These are phyloP conservation scores for Exophiala dermatitidis DNA, from an alignment of 2,329 filamentous ascomycete genomes.

Conservation along the genomic window DNA sequence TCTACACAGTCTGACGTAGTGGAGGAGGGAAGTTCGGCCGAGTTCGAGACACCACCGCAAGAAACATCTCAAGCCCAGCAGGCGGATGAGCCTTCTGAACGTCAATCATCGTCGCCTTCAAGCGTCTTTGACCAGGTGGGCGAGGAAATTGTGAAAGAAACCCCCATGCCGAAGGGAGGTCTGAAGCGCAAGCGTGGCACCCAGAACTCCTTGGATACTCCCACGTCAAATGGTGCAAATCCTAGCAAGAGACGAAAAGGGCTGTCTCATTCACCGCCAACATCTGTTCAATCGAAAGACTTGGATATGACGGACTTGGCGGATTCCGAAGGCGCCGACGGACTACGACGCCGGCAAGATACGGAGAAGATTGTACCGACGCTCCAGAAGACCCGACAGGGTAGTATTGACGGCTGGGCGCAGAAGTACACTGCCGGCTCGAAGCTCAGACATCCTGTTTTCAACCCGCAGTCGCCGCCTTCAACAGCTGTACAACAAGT, in stretches of 20 bases:
- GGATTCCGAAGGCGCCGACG: background rate
- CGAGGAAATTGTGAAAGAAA: constrained; percentile 3
- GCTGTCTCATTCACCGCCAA: constrained; percentile 7
- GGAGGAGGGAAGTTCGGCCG: constrained; percentile 3
- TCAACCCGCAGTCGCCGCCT: constrained; percentile 8
- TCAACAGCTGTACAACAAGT: constrained; percentile 1
- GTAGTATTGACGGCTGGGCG: constrained; percentile 19
- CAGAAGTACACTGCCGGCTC: constrained; percentile 14
- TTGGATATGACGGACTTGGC: background rate
- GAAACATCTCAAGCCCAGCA: background rate
- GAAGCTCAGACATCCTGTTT: constrained; percentile 13
- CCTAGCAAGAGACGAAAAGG: constrained; percentile 10
- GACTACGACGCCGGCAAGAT: constrained; percentile 2
- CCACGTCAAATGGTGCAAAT: background rate
- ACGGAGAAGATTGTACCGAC: constrained; percentile 17
- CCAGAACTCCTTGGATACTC: background rate
- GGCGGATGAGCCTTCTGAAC: background rate
- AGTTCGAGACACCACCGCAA: constrained; percentile 3
- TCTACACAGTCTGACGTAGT: background rate
- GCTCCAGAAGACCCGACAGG: constrained; percentile 13
- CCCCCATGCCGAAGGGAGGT: constrained; percentile 1
- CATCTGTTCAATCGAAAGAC: constrained; percentile 13
- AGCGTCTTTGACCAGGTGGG: constrained; percentile 11
- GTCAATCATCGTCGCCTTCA: constrained; percentile 1
- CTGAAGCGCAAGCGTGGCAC: constrained; percentile 16